These are phyloP conservation scores for Saccharomyces kudriavzevii DNA, from an alignment of 805 yeast species.

Conservation along the genomic window DNA sequence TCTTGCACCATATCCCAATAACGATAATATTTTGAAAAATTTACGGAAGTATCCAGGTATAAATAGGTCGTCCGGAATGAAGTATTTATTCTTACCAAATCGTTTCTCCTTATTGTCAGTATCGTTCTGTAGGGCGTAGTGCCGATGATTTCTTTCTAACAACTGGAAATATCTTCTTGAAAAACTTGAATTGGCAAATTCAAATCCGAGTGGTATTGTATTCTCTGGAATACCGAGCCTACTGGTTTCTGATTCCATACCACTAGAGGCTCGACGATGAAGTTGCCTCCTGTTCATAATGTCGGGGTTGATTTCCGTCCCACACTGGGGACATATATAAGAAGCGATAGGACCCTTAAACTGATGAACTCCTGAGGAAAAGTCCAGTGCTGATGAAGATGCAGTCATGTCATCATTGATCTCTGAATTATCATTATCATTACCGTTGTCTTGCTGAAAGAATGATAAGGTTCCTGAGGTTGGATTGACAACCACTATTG, in stretches of 20 bases:
- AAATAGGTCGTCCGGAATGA: constrained; percentile 50
- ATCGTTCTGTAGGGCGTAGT: constrained; percentile 4
- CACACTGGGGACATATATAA: constrained; percentile 27
- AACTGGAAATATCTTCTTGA: constrained; percentile 17
- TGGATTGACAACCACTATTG: constrained; percentile 25
- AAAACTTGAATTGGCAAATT: constrained; percentile 6
- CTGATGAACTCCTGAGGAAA: background rate
- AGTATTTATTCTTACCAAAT: constrained; percentile 2
- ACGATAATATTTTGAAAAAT: constrained; percentile 54
- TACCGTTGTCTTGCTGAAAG: constrained; percentile 9
- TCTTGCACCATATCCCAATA: constrained; percentile 75
- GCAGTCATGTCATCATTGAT: background rate
- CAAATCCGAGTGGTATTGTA: background rate
- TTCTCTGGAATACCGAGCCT: background rate
- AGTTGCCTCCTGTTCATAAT: background rate
- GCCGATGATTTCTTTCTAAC: constrained; percentile 13
- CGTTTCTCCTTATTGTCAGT: background rate
- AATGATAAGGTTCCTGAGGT: constrained; percentile 20
- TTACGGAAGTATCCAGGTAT: constrained; percentile 75
- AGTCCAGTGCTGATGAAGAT: background rate
- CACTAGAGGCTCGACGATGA: background rate
- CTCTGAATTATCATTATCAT: background rate
- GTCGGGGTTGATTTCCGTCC: constrained; percentile 17
- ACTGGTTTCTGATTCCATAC: background rate
- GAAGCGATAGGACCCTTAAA: constrained; percentile 15